Evolutionary conservation across 208 protist genomes (phyloP), one percentile per base, ranked within the genome.

Genomic region (Crithidia bombi): DNA sequence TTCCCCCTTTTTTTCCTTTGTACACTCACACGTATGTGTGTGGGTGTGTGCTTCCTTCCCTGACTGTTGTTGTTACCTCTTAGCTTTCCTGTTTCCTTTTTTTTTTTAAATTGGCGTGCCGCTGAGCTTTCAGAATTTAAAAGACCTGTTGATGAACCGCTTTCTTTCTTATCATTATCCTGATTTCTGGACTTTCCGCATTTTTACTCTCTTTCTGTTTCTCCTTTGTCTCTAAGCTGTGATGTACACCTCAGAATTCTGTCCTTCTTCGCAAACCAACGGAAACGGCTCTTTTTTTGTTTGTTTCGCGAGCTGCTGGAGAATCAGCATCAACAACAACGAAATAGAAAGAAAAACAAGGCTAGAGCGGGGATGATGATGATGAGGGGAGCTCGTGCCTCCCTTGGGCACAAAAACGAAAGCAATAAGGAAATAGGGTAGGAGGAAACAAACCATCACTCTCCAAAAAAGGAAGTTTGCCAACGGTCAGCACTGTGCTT

Each of bases 121-220:
- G n/a, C n/a, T n/a, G n/a, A n/a, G n/a, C n/a, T n/a, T n/a, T n/a
- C n/a, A n/a, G n/a, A n/a, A n/a, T n/a, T n/a, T n/a, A n/a, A n/a
- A n/a, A n/a, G n/a, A 12, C 36, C 6, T 41, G 36, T 41, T 41
- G 43, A 21, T 6, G 49, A 30, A 5, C 11, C 38, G 5, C 28
- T 52, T 56, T 38, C 30, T 56, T 56, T 56, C 1, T 38, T 52
- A 5, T 25, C 23, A 12, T 49, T 49, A 21, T 21, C 21, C 6
- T 49, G 7, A 23, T 43, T 14, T 7, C 38, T 43, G 38, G 17
- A 43, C 38, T 36, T 6, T 50, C n/a, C 61, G 21, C 14, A 5
- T 44, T 52, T 63, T 44, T 51, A 32, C 51, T 6, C 49, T 73
- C 33, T 28, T 17, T 57, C 19, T 47, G 14, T 6, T 47, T 21